Percentiles rank a stretch among this genome's conserved stretches.
Conservation (phyloP, 2,329 filamentous ascomycete genomes). For the Cryphonectria carpinicola region DNA sequence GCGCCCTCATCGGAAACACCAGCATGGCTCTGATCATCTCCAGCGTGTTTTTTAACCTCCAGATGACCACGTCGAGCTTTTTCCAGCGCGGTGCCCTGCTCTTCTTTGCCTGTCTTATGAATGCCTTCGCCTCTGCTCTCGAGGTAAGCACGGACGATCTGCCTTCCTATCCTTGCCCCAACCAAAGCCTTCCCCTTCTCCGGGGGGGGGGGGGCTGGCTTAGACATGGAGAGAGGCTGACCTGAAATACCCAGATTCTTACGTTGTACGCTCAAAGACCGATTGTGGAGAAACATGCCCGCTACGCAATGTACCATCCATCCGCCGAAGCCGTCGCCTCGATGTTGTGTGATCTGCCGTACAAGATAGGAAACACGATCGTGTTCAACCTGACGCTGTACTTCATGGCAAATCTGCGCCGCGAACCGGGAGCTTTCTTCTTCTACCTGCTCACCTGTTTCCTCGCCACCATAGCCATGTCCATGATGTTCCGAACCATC, state of each 20-base stretch:
- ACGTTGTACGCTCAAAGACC: slow-evolving; percentile 86
- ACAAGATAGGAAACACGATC: slow-evolving; percentile 75
- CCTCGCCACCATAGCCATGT: slow-evolving; percentile 75
- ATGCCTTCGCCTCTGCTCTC: slow-evolving; percentile 79
- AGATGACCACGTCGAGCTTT: slow-evolving; percentile 69
- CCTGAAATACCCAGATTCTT: slow-evolving; percentile 61
- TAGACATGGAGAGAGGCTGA: background rate
- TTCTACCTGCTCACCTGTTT: slow-evolving; percentile 82
- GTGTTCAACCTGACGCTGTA: slow-evolving; percentile 81
- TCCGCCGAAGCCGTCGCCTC: slow-evolving; percentile 86
- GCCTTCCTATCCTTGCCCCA: too few relatives aligned
- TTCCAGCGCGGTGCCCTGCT: slow-evolving; percentile 78
- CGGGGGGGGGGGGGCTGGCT: too few relatives aligned
- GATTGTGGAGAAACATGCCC: slow-evolving; percentile 87
- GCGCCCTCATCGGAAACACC: slow-evolving; percentile 71
- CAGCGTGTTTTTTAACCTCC: slow-evolving; percentile 80
- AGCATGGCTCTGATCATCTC: slow-evolving; percentile 77
- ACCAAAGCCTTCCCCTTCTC: too few relatives aligned
- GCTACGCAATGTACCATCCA: slow-evolving; percentile 88
- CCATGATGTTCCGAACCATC: slow-evolving; percentile 83
- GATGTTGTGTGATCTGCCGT: slow-evolving; percentile 84
- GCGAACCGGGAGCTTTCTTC: slow-evolving; percentile 79
- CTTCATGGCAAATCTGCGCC: slow-evolving; percentile 82
- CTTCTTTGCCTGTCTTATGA: slow-evolving; percentile 87
- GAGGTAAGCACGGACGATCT: slow-evolving; percentile 53